Conservation (phyloP, 2,329 filamentous ascomycete species). For the Colletotrichum zoysiae region DNA sequence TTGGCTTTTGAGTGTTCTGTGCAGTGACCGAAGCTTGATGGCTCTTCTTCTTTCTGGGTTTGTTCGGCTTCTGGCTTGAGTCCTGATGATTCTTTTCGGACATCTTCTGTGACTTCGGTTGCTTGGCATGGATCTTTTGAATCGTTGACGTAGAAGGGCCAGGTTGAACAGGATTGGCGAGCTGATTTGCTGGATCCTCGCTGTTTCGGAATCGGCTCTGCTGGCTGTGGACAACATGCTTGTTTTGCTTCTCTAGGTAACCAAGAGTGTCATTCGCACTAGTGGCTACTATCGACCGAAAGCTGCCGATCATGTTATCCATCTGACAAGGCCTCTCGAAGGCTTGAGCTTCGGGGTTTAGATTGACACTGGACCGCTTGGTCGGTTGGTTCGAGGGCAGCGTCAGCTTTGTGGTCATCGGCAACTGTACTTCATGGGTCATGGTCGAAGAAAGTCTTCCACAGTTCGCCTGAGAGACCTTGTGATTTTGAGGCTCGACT, state of each 20-base stretch:
- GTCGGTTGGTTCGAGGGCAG: neutral
- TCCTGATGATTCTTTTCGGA: neutral
- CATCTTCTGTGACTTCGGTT: neutral
- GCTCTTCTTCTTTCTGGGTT: neutral
- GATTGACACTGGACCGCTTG: neutral
- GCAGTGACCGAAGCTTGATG: neutral
- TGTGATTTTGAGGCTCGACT: too few relatives aligned
- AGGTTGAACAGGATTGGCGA: neutral
- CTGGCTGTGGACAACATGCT: neutral
- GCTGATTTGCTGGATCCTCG: neutral
- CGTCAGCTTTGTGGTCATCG: too few relatives aligned
- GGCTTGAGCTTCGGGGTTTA: too few relatives aligned
- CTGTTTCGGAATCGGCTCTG: neutral
- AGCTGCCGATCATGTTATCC: neutral
- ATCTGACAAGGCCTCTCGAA: neutral
- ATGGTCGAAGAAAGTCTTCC: neutral
- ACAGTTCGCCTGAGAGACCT: too few relatives aligned
- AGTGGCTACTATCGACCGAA: neutral
- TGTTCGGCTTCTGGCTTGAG: neutral
- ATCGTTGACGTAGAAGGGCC: neutral
- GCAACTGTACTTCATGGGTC: too few relatives aligned
- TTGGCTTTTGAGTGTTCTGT: neutral
- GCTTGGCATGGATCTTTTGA: too few relatives aligned
- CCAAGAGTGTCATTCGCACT: neutral
- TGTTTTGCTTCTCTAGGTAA: neutral